These are phyloP conservation scores for Verticillium longisporum DNA, from an alignment of 2,329 filamentous ascomycete species.

Conservation along the genomic window DNA sequence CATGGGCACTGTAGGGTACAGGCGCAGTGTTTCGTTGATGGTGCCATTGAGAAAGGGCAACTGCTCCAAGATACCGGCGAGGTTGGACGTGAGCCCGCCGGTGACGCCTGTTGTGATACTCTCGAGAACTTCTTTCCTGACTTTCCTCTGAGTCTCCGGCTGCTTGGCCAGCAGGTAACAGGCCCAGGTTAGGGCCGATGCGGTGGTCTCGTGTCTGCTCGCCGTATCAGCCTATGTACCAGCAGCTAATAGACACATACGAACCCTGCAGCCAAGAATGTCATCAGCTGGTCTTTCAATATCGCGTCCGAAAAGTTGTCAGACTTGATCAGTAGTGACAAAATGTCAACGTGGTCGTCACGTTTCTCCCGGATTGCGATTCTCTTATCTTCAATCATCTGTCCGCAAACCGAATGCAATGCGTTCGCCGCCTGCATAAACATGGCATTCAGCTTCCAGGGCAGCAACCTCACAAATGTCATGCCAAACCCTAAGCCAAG, in stretches of 20 bases:
- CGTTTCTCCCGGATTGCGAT: constrained; percentile 35
- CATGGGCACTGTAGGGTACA: constrained; percentile 59
- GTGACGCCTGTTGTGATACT: constrained; percentile 28
- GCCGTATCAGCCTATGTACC: neutral
- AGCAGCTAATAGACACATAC: constrained; percentile 13
- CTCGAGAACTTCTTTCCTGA: constrained; percentile 54
- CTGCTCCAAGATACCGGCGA: constrained; percentile 48
- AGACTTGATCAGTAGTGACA: constrained; percentile 49
- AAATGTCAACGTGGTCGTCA: constrained; percentile 47
- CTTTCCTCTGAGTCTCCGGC: constrained; percentile 46
- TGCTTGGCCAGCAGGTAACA: constrained; percentile 54
- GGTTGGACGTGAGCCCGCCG: constrained; percentile 18
- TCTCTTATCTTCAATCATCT: constrained; percentile 41
- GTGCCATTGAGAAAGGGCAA: constrained; percentile 65
- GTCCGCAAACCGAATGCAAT: constrained; percentile 31
- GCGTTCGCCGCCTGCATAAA: constrained; percentile 26
- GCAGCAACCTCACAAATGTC: constrained; percentile 30
- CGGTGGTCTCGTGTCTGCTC: constrained; percentile 56
- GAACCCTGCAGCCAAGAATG: constrained; percentile 47
- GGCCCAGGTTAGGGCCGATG: constrained; percentile 56
- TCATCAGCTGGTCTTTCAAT: constrained; percentile 48
- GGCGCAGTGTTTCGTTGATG: constrained; percentile 59
- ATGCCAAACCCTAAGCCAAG: constrained; percentile 27
- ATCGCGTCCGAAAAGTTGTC: constrained; percentile 43
- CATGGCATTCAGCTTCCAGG: constrained; percentile 37